These are phyloP conservation scores for Cladosporium sp. DNA, from an alignment of 2,329 filamentous ascomycete species.

Conservation along the genomic window DNA sequence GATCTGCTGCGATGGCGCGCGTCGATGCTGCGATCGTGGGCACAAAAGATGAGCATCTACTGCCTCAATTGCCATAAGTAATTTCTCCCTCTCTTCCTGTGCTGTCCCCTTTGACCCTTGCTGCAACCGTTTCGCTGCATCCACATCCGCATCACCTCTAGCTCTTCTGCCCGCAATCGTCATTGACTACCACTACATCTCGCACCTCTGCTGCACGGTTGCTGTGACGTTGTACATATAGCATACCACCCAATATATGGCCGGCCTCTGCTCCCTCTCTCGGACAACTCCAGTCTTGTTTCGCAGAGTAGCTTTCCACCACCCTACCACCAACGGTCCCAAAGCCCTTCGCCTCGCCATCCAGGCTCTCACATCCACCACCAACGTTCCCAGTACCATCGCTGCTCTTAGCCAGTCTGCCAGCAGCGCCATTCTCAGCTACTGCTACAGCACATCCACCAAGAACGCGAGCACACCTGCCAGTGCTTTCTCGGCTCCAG, in stretches of 20 bases:
- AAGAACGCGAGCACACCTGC: not conserved
- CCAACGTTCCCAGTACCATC: not conserved
- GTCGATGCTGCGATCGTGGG: not conserved
- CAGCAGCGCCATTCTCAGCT: slow-evolving; percentile 8
- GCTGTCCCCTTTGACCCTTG: not conserved
- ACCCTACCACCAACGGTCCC: not conserved
- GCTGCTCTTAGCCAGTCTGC: not conserved
- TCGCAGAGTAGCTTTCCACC: slow-evolving; percentile 7
- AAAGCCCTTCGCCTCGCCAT: slow-evolving; percentile 2
- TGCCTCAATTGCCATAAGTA: not conserved
- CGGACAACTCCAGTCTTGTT: slow-evolving; percentile 11
- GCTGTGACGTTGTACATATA: slow-evolving; percentile 4
- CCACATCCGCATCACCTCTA: slow-evolving; percentile 5
- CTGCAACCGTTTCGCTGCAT: not conserved
- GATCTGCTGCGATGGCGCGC: not conserved
- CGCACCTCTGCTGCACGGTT: not conserved
- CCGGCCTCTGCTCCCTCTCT: slow-evolving; percentile 6
- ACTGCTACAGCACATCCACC: slow-evolving; percentile 7
- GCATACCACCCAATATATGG: slow-evolving; percentile 4
- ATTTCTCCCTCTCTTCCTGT: not conserved
- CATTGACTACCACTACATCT: slow-evolving; percentile 8
- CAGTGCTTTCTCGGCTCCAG: slow-evolving; percentile 11
- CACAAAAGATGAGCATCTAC: not conserved
- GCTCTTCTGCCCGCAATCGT: not conserved
- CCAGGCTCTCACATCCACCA: not conserved